Evolutionary conservation across 495 filamentous ascomycete species (phyloP).

Genomic region (Penicillium coprophilum): DNA sequence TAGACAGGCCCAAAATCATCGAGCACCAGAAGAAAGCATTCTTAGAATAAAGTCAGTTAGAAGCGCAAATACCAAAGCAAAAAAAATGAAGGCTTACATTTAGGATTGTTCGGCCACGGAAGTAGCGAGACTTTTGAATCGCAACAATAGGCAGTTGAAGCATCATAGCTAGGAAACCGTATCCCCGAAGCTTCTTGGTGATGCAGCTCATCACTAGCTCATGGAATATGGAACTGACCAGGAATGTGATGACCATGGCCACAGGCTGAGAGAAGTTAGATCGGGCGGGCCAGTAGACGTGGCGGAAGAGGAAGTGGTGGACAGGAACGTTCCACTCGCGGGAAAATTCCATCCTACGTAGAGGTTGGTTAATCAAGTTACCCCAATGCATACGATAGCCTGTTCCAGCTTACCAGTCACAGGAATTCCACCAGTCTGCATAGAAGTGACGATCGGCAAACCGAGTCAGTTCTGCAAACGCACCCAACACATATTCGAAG

Average conservation of each 20-base stretch:
- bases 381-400: background rate
- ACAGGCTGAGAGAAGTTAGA: conserved; percentile 71
- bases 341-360: conserved; percentile 82
- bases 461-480: conserved; percentile 88
- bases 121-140: conserved; percentile 75
- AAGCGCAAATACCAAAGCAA: background rate
- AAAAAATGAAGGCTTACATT: conserved; percentile 52
- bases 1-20: conserved; percentile 86
- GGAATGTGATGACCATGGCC: conserved; percentile 88
- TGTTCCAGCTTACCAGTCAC: conserved; percentile 47
- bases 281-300: conserved; percentile 84
- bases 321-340: conserved; percentile 98
- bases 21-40: conserved; percentile 94
- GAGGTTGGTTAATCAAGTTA: background rate
- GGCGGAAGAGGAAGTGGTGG: conserved; percentile 93
- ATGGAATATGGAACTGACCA: conserved; percentile 85
- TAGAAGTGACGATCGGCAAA: conserved; percentile 97
- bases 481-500: conserved; percentile 94
- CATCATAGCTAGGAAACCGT: conserved; percentile 95
- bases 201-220: conserved; percentile 98
- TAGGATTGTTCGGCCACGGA: conserved; percentile 69
- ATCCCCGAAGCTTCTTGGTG: conserved; percentile 92
- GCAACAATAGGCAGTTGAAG: conserved; percentile 91
- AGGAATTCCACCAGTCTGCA: conserved; percentile 88
- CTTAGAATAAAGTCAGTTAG: conserved; percentile 19